Percentiles rank a stretch among this genome's conserved stretches.
phyloP scores from a whole-genome alignment of 2,329 filamentous ascomycete species.

The Cercospora sp. region DNA sequence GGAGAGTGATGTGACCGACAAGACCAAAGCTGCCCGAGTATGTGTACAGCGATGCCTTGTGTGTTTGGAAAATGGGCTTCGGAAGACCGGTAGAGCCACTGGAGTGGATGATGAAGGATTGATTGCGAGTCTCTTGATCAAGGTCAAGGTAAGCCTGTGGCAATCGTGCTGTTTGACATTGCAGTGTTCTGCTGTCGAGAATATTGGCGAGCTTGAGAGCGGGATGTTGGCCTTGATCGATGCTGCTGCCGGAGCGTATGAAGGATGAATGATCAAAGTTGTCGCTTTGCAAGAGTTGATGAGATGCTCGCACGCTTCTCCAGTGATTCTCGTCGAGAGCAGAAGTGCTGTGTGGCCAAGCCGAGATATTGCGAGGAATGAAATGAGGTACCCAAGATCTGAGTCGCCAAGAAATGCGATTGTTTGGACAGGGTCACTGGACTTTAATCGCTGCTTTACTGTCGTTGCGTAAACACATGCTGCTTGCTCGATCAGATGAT shows the following conservation, averaged over 20 bases:
- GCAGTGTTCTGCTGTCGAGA: slow-evolving; percentile 16
- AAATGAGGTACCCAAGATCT: slow-evolving; percentile 56
- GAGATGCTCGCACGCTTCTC: slow-evolving; percentile 52
- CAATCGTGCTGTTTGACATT: slow-evolving; percentile 1
- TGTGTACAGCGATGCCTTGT: slow-evolving; percentile 54
- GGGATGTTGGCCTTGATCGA: slow-evolving; percentile 29
- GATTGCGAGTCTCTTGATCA: slow-evolving; percentile 34
- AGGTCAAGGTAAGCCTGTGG: slow-evolving; percentile 30
- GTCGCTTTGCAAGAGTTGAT: slow-evolving; percentile 44
- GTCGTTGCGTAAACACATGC: slow-evolving; percentile 24
- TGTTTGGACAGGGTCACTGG: slow-evolving; percentile 34
- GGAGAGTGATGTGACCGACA: slow-evolving; percentile 57
- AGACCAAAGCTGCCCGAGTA: slow-evolving; percentile 51
- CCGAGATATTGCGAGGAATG: slow-evolving; percentile 54
- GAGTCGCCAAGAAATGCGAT: slow-evolving; percentile 55
- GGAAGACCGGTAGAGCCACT: slow-evolving; percentile 61
- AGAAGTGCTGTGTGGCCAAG: slow-evolving; percentile 57
- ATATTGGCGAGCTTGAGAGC: slow-evolving; percentile 38
- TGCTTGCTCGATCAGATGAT: slow-evolving; percentile 25
- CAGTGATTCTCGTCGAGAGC: slow-evolving; percentile 55
- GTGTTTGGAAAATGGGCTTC: slow-evolving; percentile 62
- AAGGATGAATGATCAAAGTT: slow-evolving; percentile 26
- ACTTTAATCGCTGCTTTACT: slow-evolving; percentile 25
- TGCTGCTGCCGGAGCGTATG: slow-evolving; percentile 30
- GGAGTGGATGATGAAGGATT: slow-evolving; percentile 49